Base-by-base conservation (phyloP, 2,329 filamentous ascomycete species). In the Venturia nashicola region DNA sequence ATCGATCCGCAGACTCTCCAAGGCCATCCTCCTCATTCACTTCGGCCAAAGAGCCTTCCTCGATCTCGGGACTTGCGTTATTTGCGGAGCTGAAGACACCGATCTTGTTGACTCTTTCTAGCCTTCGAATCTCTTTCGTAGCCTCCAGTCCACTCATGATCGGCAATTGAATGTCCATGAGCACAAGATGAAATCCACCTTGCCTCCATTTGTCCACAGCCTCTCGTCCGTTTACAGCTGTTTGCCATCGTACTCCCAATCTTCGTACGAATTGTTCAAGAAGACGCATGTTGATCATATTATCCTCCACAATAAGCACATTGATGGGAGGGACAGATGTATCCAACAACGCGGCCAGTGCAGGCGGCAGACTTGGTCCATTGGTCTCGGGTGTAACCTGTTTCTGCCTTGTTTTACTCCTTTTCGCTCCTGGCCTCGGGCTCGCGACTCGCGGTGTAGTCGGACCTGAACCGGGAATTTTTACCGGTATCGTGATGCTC, bases 81-180 rank as follows among this genome's bases (percentile, higher is more conserved):
- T 34, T 42, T 14, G 11, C 40, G 9, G 42, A 51, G 66, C 82
- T 85, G 74, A 97, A 96, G 20, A 96, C 91, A 63, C 93, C 93
- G 67, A 97, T 96, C 6, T 87, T 88, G 73, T 97, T 97, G 67
- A 96, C 83, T 61, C 90, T 83, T 76, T 99, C 94, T 46, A 97
- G 78, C 62, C 94, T 81, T 62, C 94, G 83, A 64, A 99, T 99
- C 77, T 97, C 94, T 68, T 93, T 90, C 0, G 94, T 97, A 18
- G 94, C 94, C 67, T 97, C 91, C 39, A 99, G 79, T 0, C 94
- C 94, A 69, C 88, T 96, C 92, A 99, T 97, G 70, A 97, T 87
- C 5, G 94, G 94, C 65, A 99, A 81, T 73, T 97, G 94, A 68
- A 99, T 97, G 73, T 99, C 94, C 94, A 99, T 99, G 63, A 99